Evolutionary conservation across 352 stramenopile genomes (phyloP).

Genomic region (Paralagenidium karlingii): DNA sequence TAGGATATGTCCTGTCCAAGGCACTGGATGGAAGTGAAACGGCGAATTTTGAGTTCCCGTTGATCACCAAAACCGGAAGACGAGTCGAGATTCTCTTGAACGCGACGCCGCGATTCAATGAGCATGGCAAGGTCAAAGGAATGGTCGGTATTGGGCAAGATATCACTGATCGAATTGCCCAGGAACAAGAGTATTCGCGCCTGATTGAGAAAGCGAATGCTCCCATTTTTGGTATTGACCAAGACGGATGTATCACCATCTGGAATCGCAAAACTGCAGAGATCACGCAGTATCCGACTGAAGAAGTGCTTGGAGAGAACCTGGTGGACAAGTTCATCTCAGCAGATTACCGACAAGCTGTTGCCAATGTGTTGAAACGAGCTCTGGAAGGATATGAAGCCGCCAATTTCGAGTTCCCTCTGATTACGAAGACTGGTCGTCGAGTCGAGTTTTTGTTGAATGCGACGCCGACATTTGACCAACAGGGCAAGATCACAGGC

Average conservation of each 20-base stretch:
- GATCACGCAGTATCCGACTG: slow-evolving; percentile 29
- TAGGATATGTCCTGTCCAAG: slow-evolving; percentile 5
- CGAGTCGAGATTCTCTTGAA: slow-evolving; percentile 13
- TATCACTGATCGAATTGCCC: slow-evolving; percentile 11
- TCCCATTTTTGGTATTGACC: slow-evolving; percentile 50
- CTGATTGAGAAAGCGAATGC: slow-evolving; percentile 62
- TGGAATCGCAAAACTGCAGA: slow-evolving; percentile 41
- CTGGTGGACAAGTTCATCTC: slow-evolving; percentile 48
- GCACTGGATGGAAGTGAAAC: slow-evolving; percentile 6
- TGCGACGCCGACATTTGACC: slow-evolving; percentile 46
- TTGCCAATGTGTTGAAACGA: slow-evolving; percentile 37
- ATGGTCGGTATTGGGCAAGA: slow-evolving; percentile 15
- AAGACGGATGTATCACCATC: slow-evolving; percentile 27
- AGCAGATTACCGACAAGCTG: slow-evolving; percentile 30
- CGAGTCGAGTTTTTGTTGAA: slow-evolving; percentile 62
- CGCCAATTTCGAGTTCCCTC: slow-evolving; percentile 74
- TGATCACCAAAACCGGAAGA: slow-evolving; percentile 11
- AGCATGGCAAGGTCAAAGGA: slow-evolving; percentile 9
- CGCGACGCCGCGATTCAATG: slow-evolving; percentile 9
- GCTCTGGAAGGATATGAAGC: slow-evolving; percentile 49
- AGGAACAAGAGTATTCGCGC: slow-evolving; percentile 25
- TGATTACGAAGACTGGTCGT: slow-evolving; percentile 52
- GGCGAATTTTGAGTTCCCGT: slow-evolving; percentile 32
- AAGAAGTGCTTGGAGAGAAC: slow-evolving; percentile 24
- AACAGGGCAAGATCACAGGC: slow-evolving; percentile 67